Base-by-base conservation (phyloP, 148 eudicot species). In the Diospyros lotus region DNA sequence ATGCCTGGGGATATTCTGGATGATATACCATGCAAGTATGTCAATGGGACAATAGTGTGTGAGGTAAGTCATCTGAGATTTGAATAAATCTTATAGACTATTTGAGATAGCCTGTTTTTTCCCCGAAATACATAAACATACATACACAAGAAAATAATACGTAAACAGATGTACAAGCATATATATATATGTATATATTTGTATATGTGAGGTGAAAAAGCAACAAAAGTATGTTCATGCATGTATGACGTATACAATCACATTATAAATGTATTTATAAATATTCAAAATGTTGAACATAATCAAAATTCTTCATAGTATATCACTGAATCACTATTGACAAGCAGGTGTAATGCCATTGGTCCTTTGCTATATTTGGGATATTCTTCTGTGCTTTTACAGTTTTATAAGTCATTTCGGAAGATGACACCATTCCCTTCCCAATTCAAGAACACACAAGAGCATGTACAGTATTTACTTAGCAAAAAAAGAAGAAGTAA, bases 1-100 rank as follows among this genome's bases (percentile, higher is more conserved):
- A 71, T 95, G 80, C 98, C 98, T 76, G 96, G 96, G 62, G 89
- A 84, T 87, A 80, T 91, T 82, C 81, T 95, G 79, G 91, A 95
- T 80, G 97, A 95, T 79, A 88, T 95, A 75, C 94, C 97, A 54
- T 95, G 96, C 93, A 95, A 92, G 78, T 95, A 79, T 73, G 75
- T 81, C 39, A 79, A 89, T 58, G 98, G 98, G 42, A 76, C 85
- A 64, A 77, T 92, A 71, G 83, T 84, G 68, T 95, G 98, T 66
- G 94, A 95, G 96, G 98, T 94, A 80, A 83, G 90, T 78, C 60
- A 50, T 59, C 14, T 65, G 39, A 12, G 52, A 9, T 64, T 62
- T 4, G 54, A 38, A 9, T 4, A 59, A 50, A 14, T 62, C 64
- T 9, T 42, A 6, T 65, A 39, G 60, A 39, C 45, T 65, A 18